Evolutionary conservation across 768 basidiomycete genomes (phyloP), one percentile per base, ranked within the genome.

Genomic region (Naematelia encephala): DNA sequence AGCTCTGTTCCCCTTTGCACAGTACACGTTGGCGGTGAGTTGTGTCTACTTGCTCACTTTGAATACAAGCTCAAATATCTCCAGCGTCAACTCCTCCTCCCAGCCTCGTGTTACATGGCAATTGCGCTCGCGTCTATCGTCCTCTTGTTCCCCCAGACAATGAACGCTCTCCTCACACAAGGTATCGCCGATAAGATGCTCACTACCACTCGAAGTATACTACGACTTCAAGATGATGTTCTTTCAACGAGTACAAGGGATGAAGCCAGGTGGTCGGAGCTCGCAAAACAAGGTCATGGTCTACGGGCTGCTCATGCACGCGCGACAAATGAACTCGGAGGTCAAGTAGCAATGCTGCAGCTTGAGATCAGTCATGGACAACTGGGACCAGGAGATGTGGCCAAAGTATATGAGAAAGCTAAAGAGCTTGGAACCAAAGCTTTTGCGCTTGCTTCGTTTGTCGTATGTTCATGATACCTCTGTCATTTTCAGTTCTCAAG

Each of bases 101-200:
- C 84, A 0, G 77, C 82, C 1, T 73, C 78, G 2, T 79, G 72
- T 54, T 85, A 81, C 74, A 71, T 81, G 45, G 84, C 77, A n/a
- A 82, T 84, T 51, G 82, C 78, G 0, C 26, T 82, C n/a, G 75
- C 80, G 3, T 67, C 78, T 2, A 80, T 81, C 10, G 53, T 82
- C 5, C 66, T 84, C 54, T 73, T 84, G 51, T 85, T 85, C 70
- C 84, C 84, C 5, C 80, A 82, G 63, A 80, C 82, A 0, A 73
- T 84, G 52, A 80, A 81, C 57, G 81, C 82, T 27, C 63, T 70
- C 34, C 21, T 59, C 59, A 64, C 67, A 1, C 64, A 59, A 34
- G 60, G 60, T 10, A 62, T 73, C 5, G 67, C 73, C 58, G 63
- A 74, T 28, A 59, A 63, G 21, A 56, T 75, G 52, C 66, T 80